Evolutionary conservation across 192 early-diverging fungal species (phyloP).

Genomic region (Coemansia guatemalensis): DNA sequence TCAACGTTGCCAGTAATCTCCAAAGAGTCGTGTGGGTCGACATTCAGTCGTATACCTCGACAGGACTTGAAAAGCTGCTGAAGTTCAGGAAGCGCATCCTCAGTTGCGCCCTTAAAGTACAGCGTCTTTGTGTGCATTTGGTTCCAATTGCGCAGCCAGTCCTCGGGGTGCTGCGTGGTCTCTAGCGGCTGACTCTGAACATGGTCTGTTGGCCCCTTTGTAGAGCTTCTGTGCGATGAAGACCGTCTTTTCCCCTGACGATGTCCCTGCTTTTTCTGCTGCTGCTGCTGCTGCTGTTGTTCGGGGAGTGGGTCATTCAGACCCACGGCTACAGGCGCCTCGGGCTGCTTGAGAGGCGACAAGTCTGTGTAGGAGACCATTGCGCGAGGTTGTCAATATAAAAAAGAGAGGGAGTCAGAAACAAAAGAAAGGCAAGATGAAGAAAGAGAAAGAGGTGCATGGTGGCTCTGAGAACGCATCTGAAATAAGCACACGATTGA

Average conservation of each 20-base stretch:
- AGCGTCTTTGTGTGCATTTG: slow-evolving; percentile 33
- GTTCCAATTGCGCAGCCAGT: slow-evolving; percentile 40
- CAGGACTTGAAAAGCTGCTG: slow-evolving; percentile 50
- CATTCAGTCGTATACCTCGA: slow-evolving; percentile 47
- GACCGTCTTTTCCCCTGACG: not conserved
- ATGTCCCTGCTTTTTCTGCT: slow-evolving; percentile 1
- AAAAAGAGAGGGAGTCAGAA: slow-evolving; percentile 2
- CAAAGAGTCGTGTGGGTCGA: slow-evolving; percentile 38
- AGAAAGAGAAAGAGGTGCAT: slow-evolving; percentile 8
- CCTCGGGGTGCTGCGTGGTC: slow-evolving; percentile 12
- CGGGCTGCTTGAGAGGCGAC: slow-evolving; percentile 46
- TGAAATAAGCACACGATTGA: no score
- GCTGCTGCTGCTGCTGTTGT: slow-evolving; percentile 2
- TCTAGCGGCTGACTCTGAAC: slow-evolving; percentile 1
- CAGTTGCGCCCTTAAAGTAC: slow-evolving; percentile 50
- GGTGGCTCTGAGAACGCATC: not conserved
- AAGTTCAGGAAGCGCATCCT: slow-evolving; percentile 42
- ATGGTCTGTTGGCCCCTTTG: not conserved
- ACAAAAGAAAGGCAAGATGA: slow-evolving; percentile 1
- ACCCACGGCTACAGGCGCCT: slow-evolving; percentile 35
- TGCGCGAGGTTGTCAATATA: not conserved
- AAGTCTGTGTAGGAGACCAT: slow-evolving; percentile 54
- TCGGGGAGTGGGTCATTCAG: slow-evolving; percentile 39
- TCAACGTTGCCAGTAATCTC: slow-evolving; percentile 46
- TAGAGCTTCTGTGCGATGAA: not conserved